Evolutionary conservation across 352 stramenopile genomes (phyloP), one percentile per base, ranked within the genome.

Genomic region (Globisporangium abappressorium): DNA sequence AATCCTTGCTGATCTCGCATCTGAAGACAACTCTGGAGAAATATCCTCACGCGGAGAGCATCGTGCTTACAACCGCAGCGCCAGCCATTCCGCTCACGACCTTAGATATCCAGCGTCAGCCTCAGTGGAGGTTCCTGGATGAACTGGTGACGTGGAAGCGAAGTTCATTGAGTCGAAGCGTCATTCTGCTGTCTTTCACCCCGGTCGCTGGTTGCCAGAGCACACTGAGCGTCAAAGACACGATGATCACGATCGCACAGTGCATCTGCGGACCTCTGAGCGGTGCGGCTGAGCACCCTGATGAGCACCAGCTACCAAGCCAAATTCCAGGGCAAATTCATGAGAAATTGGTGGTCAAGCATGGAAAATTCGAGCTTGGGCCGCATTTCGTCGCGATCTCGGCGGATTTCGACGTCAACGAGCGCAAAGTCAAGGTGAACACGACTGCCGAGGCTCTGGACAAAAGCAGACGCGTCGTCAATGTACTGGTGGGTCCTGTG

Each of bases 181-280:
- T 81, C 7, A 14, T 70, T 0, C 57, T 85, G 15, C 51, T 77
- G 0, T 70, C 78, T 5, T 79, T 73, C 22, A 12, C 36, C 36
- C 28, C 53, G 36, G 14, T 8, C 18, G 63, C 20, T 46, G 71
- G 76, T 8, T 78, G 64, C 30, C 49, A 70, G 34, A 73, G 64
- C 5, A 56, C 64, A 0, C 28, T 86, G 41, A 74, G 54, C 15
- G 33, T 86, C 2, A 80, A 79, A 41, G 71, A 82, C 43, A 85
- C 75, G 24, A 77, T 57, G 20, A 57, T 82, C 7, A 67, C 57
- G 4, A 73, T 87, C 7, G 57, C 41, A 4, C 77, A 87, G 49
- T 57, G 80, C n/a, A n/a, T 84, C 0, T 89, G 80, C 3, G 80
- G 80, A 5, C 70, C 80, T 1, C 24, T 75, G n/a, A 55, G 70